Conservation (phyloP, 139 green algal species). For the Trebouxia sp. region DNA sequence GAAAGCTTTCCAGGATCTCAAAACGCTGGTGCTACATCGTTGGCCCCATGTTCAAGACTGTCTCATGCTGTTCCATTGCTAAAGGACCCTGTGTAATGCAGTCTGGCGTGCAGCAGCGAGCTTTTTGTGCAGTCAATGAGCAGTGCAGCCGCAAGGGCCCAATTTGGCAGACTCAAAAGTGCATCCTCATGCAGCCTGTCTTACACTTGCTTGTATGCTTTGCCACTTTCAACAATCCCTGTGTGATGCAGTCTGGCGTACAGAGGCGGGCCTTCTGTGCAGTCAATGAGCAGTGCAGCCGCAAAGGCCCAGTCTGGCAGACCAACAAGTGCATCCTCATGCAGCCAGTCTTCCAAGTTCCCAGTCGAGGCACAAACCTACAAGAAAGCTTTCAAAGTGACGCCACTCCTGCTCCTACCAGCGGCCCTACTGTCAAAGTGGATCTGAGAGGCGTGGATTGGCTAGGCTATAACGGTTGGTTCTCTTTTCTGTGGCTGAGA, state of each 20-base stretch:
- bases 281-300: not conserved
- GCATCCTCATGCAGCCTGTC: too few species aligned
- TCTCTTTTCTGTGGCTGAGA: not conserved
- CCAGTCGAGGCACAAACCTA: not conserved
- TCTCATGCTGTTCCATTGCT: too few species aligned
- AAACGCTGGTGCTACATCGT: too few species aligned
- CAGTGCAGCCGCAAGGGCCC: not conserved
- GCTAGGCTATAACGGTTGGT: slow-evolving; percentile 25
- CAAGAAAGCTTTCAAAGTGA: not conserved
- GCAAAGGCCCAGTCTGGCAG: not conserved
- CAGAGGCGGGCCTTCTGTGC: not conserved
- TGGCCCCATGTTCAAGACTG: too few species aligned
- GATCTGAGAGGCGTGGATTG: slow-evolving; percentile 19
- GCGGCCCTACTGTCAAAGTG: not conserved
- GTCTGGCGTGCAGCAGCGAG: not conserved
- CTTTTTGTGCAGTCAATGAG: too few species aligned
- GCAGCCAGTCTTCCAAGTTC: slow-evolving; percentile 9
- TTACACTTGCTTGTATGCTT: too few species aligned
- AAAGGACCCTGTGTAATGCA: too few species aligned
- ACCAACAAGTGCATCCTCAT: not conserved
- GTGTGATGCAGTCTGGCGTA: slow-evolving; percentile 10
- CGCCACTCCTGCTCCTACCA: not conserved
- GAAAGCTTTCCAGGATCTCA: too few species aligned
- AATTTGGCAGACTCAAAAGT: too few species aligned
- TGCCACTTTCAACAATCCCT: not conserved